Evolutionary conservation across 2,329 filamentous ascomycete species (phyloP), one percentile per base, ranked within the genome.

Genomic region (Xylariaceae sp.): DNA sequence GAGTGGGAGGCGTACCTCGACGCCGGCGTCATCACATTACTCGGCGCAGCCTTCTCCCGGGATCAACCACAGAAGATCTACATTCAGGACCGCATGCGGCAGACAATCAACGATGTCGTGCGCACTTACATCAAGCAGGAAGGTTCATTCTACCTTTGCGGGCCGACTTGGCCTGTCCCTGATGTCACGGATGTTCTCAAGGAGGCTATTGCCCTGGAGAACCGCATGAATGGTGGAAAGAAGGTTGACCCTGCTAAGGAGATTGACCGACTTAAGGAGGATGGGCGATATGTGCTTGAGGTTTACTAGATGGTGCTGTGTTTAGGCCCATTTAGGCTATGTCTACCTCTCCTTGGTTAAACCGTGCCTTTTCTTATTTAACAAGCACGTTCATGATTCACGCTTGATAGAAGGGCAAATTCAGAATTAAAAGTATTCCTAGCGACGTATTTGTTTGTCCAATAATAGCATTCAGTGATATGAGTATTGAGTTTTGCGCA

Each of bases 31-130:
- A 91, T 98, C 65, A 98, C 93, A 0, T 79, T 95, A 34, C 81
- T 98, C 40, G 93, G 93, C 42, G 83, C 88, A 41, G 93, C 93
- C 35, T 98, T 98, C 77, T 95, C 88, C 48, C 86, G 93, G 65
- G 93, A 98, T 65, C 93, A 98, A 77, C 86, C 88, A 14, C 79
- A 96, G 74, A 98, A 98, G 83, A 95, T 98, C 55, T 98, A 98
- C 71, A 98, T 98, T 63, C 93, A 98, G 75, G 93, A 98, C 67
- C 82, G 91, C 55, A 98, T 98, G 93, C 79, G 93, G 47, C 79
- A 97, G 78, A 89, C 85, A 1, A 71, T 97, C 48, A 71, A 75
- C 36, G 84, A 93, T 52, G 94, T 98, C 53, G 78, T 89, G 47
- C 74, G 90, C 68, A 86, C 90, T 0, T 97, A 97, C 67, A 81